Base-by-base conservation (phyloP, 352 stramenopile species). In the Pythium aquatile region DNA sequence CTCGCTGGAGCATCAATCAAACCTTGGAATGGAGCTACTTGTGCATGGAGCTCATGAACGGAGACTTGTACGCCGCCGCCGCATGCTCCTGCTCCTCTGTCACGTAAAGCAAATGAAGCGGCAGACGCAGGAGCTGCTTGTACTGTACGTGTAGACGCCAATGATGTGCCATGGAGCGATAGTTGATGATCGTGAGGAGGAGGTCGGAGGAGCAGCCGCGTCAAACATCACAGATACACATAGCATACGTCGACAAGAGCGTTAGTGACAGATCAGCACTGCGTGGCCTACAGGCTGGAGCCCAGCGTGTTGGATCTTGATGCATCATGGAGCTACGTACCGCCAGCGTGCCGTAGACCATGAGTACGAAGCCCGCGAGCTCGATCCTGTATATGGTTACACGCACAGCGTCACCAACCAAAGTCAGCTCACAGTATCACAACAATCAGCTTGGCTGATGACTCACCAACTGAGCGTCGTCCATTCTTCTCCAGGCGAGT, bases 31-130 rank as follows among this genome's bases (percentile, higher is more conserved):
- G 37, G 2, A 32, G 24, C 49, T 85, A 91, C 69, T 88, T 87
- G 78, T 90, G 84, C 76, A 90, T 81, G 54, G 68, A 75, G 65
- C 76, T 74, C 81, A 90, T 93, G 69, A 88, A 93, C 16, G 85
- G 85, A 46, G 82, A 91, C 66, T 89, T 91, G 73, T 76, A 76
- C 29, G 68, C 64, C 6, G 68, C 70, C 3, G 70, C 69, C 2
- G 62, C 52, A 26, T 69, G 66, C 33, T 85, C 79, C 56, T 62
- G 79, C 55, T 75, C 58, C 59, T 93, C 81, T 3, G 70, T 59
- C 17, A 65, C 72, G 61, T 93, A 93, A 24, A 91, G 66, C 54
- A 63, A 60, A 8, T 51, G 16, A 17, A 78, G 11, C 3, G 85
- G 83, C 37, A 93, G 64, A 29, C 63, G 72, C 29, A 92, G 66